Base-by-base conservation (phyloP, 139 green algal genomes). In the Medakamo hakoo region DNA sequence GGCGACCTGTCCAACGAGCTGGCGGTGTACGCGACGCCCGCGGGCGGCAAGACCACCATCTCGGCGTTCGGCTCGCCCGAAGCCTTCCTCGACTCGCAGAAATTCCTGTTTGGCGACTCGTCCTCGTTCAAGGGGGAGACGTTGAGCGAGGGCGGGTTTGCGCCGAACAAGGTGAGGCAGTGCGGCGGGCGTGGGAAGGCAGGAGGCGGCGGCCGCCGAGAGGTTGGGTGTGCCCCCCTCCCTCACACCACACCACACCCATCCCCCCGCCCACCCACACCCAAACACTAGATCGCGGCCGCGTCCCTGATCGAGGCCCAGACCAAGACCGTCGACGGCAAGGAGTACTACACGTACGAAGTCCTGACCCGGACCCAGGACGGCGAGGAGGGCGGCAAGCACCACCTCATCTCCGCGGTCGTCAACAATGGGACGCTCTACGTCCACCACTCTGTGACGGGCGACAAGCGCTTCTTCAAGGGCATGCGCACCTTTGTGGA, bases 371-470 rank as follows among this genome's bases (percentile, higher is more conserved):
- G 86, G 58, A 81, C 87, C 58, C 86, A 88, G 60, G 92, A 99
- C 67, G 92, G 93, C 49, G 76, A 97, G 71, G 92, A 98, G 84
- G 92, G 92, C 57, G 92, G 93, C 69, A 82, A 85, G 70, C 92
- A 99, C 85, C 81, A 94, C 66, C 78, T 99, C 60, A 84, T 99
- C 65, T 76, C 76, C 59, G 93, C 91, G 57, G 80, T 83, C 27
- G 91, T 98, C 4, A 63, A 64, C 59, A 82, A 85, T 59, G 86
- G 86, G 72, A 90, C 91, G 63, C 78, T 99, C 28, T 89, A 79
- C 67, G 66, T 90, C 27, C 62, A 79, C 57, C 89, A 87, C 76
- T 40, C 83, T 2, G 79, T 87, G 68, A 68, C 65, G 28, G 84
- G 84, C 58, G 84, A 91, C 76, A 91, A 91, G 83, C 65, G 83